phyloP scores from a whole-genome alignment of 164 flowering plant genomes.

The Nelumbo lutea region DNA sequence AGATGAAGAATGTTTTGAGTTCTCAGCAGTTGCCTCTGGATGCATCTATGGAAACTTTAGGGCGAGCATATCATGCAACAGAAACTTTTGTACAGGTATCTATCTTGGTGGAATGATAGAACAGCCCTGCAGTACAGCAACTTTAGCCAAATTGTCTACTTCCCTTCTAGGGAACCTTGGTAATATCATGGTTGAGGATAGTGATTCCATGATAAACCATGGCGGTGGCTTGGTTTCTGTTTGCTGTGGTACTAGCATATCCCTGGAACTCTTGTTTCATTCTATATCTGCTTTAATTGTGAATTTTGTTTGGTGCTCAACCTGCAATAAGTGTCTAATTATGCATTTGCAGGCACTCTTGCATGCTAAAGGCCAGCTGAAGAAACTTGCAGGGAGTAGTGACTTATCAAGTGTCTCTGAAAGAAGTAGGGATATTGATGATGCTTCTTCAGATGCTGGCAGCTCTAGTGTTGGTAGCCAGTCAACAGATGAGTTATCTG shows the following conservation, averaged over 20 bases:
- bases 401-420: constrained; percentile 64
- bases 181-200: background rate
- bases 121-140: background rate
- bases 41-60: constrained; percentile 87
- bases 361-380: constrained; percentile 69
- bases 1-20: constrained; percentile 82
- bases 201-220: background rate
- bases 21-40: constrained; percentile 74
- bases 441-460: constrained; percentile 92
- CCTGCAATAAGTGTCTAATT: background rate
- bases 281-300: background rate
- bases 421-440: constrained; percentile 76
- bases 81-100: constrained; percentile 93
- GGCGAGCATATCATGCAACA: constrained; percentile 94
- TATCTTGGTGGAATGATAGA: background rate
- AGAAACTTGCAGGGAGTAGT: constrained; percentile 65
- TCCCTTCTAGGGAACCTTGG: background rate
- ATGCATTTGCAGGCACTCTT: constrained; percentile 52
- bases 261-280: background rate
- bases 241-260: background rate
- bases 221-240: background rate
- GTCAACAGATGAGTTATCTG: constrained; percentile 76
- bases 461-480: constrained; percentile 90
- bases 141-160: background rate
- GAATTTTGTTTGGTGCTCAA: background rate